Base-by-base conservation (phyloP, 352 stramenopile species). In the Blastocystis sp. region DNA sequence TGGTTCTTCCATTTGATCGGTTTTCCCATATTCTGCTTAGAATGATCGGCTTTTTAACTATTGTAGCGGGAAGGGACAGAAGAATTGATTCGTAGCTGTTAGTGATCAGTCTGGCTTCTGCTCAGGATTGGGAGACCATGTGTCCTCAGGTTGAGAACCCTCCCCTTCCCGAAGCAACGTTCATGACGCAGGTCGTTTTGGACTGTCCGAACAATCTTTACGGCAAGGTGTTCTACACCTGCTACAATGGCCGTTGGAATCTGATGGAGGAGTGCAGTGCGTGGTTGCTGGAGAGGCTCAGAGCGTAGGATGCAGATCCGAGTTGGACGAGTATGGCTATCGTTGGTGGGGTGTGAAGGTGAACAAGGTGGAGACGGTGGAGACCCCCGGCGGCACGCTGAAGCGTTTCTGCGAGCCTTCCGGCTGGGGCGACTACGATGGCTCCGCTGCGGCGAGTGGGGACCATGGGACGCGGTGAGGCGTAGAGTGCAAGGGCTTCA, bases 321-420 rank as follows among this genome's bases (percentile, higher is more conserved):
- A 81, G 52, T 21, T 67, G 21, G 71, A 81, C 41, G 71, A 81
- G 17, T 81, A 66, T 2, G 71, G 71, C 17, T 81, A 52, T 41
- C 48, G 52, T 17, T 81, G 71, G 71, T 81, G 71, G 71, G 71
- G 71, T 53, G 71, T 81, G 38, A 62, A 64, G n/a, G 71, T 81
- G 7, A 64, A 81, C 52, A 81, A 64, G n/a, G 40, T 48, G 1
- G 71, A 81, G 21, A 38, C 52, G 4, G 66, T 81, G 11, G 59
- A 64, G n/a, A 81, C 71, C 11, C 21, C 71, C 11, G 41, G 19
- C 28, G 71, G 71, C 34, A 21, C 9, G 34, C 28, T 81, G 71
- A 81, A 81, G 56, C 71, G 71, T 81, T 81, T 81, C 56, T 81
- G 71, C 56, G 38, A 81, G 59, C 4, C 52, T 41, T 62, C 40